Percentiles rank a stretch among this genome's conserved stretches.
These are phyloP conservation scores for Boletellus ananiceps DNA, from an alignment of 768 basidiomycete genomes.

Conservation along the genomic window DNA sequence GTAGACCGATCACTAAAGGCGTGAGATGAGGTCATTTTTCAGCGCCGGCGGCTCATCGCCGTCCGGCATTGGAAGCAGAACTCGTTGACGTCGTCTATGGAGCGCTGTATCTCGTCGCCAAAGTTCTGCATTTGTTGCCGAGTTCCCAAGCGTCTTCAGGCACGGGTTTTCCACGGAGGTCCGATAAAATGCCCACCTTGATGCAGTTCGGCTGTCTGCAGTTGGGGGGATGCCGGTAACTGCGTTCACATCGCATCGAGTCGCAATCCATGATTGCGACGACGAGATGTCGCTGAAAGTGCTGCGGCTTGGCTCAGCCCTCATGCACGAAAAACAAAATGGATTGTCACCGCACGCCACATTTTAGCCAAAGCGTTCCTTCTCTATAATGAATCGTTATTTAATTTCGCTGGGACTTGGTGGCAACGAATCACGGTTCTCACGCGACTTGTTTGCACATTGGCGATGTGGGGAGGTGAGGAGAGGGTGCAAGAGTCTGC, in stretches of 20 bases:
- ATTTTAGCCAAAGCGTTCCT: constrained; percentile 71
- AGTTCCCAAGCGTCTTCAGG: constrained; percentile 4
- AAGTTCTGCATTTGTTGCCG: constrained; percentile 44
- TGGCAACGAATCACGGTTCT: constrained; percentile 28
- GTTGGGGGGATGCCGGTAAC: constrained; percentile 51
- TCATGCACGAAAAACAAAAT: constrained; percentile 3
- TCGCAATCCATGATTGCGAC: constrained; percentile 75
- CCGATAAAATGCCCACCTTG: constrained; percentile 42
- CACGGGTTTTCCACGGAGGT: constrained; percentile 8
- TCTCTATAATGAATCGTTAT: constrained; percentile 40
- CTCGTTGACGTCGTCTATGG: constrained; percentile 67
- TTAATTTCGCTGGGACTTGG: background rate
- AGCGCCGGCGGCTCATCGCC: constrained; percentile 39
- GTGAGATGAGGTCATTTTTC: constrained; percentile 5
- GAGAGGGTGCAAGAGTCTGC: constrained; percentile 2
- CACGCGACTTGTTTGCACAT: constrained; percentile 82
- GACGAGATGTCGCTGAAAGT: constrained; percentile 74
- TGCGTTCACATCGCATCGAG: constrained; percentile 57
- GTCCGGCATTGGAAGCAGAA: constrained; percentile 67
- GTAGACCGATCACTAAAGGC: constrained; percentile 1
- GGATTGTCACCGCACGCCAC: constrained; percentile 47
- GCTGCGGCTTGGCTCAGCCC: constrained; percentile 38
- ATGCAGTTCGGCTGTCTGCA: constrained; percentile 54
- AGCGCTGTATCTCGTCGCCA: constrained; percentile 62
- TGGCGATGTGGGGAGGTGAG: constrained; percentile 2